Base-by-base conservation (phyloP, 345 rosid species). In the Ceriops tagal region DNA sequence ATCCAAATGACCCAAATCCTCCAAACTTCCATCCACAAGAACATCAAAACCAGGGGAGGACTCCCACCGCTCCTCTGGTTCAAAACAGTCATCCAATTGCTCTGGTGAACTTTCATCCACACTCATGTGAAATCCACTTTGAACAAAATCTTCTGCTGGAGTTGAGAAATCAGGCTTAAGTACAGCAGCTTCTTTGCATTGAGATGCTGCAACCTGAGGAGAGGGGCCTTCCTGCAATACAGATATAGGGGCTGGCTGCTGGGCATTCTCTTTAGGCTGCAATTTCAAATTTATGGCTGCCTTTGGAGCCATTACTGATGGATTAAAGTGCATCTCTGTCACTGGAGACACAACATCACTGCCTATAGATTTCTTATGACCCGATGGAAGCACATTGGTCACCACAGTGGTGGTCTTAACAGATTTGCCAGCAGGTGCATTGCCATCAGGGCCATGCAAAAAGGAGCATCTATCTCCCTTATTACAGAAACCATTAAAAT, bases 41-140 rank as follows among this genome's bases (percentile, higher is more conserved):
- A 75, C 78, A 52, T 75, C 78, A 69, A 75, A 69, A 47, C 70
- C 78, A 11, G 78, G 78, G 39, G 73, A 63, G 24, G 78, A 75
- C 39, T 74, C 78, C 78, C 64, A 56, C 31, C 69, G 59, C 58
- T 69, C 66, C 28, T 74, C 69, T 6, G 53, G 67, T 61, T 73
- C 71, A 34, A 53, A 55, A 28, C 24, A 27, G 32, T 62, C 72
- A 52, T 69, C 70, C 53, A 64, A 13, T 5, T 49, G 53, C 49
- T 69, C 66, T 39, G 58, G 65, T 49, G 62, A 64, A 69, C 62
- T 64, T 47, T 58, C 55, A 35, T 64, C 76, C 1, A 79, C 28
- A 58, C 43, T 66, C 26, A 31, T 9, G 8, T 55, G 75, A 57
- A 81, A 63, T 47, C 61, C 35, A 10, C 53, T 52, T 31, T 10